Base-by-base conservation (phyloP, 75 land plant species). In the Ceratopteris richardii region DNA sequence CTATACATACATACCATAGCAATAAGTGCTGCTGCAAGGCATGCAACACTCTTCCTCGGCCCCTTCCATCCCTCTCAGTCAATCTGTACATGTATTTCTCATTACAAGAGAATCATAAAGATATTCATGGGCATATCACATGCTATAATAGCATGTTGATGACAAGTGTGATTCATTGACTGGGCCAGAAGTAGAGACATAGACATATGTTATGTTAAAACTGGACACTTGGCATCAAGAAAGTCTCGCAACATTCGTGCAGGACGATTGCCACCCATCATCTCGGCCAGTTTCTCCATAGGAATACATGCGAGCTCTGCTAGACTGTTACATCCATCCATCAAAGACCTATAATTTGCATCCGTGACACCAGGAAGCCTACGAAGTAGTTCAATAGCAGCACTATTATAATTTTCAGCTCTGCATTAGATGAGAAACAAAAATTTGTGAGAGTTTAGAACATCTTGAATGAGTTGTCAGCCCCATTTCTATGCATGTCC, bases 361-460 rank as follows among this genome's bases (percentile, higher is more conserved):
- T 95, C 97, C 22, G 99, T 85, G 27, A 95, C 97, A 7, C 99
- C 99, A 21, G 99, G 99, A 31, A 95, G 82, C 28, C 99, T 77
- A 37, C 97, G 89, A 57, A 95, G 60, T 39, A 95, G 72, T 68
- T 95, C 99, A 22, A 95, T 82, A 11, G 99, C 97, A 13, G 87
- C 69, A 5, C 93, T 90, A 72, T 95, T 95, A 74, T 78, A 95
- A 61, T 90, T 95, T 60, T 95, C 99, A 24, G 99, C 99, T 72
- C 99, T 95, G 87, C 1, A 53, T 33, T 9, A 9, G 37, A 33
- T 9, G 9, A 48, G 51, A 19, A 3, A 23, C 4, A 42, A 42
- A 42, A 42, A 16, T 16, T 42, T 12, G 11, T 42, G 43, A 11
- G 16, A 12, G 14, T 42, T 12, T 12, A 12, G 14, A 12, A 42